A percentile compares a stretch with the other conserved stretches of the same genome.
Conservation (phyloP, 305 asterid species). For the Fraxinus ornus region DNA sequence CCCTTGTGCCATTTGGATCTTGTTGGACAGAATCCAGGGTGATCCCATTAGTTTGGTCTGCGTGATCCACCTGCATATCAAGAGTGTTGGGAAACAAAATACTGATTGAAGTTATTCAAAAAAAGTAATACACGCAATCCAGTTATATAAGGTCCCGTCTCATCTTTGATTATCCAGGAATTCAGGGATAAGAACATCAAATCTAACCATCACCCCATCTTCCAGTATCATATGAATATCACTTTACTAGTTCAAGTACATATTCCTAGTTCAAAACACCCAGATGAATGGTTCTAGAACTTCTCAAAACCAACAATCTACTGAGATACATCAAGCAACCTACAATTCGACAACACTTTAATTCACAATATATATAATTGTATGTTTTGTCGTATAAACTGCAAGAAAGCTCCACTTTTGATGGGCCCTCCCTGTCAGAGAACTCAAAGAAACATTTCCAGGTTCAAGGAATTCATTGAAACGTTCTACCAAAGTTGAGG, state of each 20-base stretch:
- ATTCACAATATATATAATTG: neutral
- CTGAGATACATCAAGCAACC: neutral
- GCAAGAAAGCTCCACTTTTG: neutral
- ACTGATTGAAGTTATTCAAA: conserved; percentile 21
- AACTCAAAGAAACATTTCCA: neutral
- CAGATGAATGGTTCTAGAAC: conserved; percentile 3
- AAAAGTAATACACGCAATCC: conserved; percentile 9
- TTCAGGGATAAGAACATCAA: neutral
- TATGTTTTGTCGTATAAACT: neutral
- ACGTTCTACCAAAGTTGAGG: neutral
- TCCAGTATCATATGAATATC: conserved; percentile 11
- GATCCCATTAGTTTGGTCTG: conserved; percentile 22
- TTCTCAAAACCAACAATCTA: conserved; percentile 1
- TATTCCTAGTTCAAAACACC: conserved; percentile 1
- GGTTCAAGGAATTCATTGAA: neutral
- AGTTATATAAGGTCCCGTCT: neutral
- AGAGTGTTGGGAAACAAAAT: conserved; percentile 25
- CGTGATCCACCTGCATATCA: conserved; percentile 42
- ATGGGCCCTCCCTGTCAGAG: neutral
- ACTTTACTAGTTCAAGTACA: neutral
- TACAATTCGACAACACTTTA: neutral
- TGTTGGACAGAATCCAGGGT: conserved; percentile 35
- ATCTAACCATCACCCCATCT: neutral
- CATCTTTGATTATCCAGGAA: neutral
- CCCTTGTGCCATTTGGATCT: conserved; percentile 40